Evolutionary conservation across 352 stramenopile genomes (phyloP).

Genomic region (Phytophthora citrophthora): DNA sequence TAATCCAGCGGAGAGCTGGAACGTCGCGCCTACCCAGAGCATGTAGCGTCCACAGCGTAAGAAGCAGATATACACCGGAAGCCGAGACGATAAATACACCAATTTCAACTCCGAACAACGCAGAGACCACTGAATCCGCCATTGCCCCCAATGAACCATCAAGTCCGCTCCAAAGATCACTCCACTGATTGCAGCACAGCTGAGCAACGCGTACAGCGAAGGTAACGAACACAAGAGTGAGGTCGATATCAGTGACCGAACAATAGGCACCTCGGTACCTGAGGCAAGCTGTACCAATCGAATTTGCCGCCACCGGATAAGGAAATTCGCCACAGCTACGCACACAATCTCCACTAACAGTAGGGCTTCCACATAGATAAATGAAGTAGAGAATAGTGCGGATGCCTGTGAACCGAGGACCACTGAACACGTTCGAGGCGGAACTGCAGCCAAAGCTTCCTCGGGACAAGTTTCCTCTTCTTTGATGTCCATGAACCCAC

Average conservation of each 20-base stretch:
- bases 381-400: constrained; percentile 43
- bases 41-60: constrained; percentile 36
- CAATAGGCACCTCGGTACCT: constrained; percentile 33
- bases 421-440: constrained; percentile 45
- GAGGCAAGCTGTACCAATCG: constrained; percentile 46
- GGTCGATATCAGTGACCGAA: constrained; percentile 36
- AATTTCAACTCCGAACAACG: constrained; percentile 52
- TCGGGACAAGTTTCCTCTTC: constrained; percentile 52
- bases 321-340: constrained; percentile 48
- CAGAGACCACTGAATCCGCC: constrained; percentile 38
- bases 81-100: constrained; percentile 28
- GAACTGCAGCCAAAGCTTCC: constrained; percentile 47
- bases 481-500: constrained; percentile 47
- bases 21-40: constrained; percentile 40
- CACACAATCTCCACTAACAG: constrained; percentile 44
- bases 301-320: constrained; percentile 59
- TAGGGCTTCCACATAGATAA: constrained; percentile 44
- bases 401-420: constrained; percentile 35
- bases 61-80: constrained; percentile 25
- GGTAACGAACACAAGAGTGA: constrained; percentile 50
- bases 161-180: constrained; percentile 52
- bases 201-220: constrained; percentile 39
- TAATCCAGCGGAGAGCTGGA: constrained; percentile 41
- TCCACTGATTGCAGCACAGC: constrained; percentile 26
- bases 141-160: constrained; percentile 45